Conservation (phyloP, 331 rosid genomes). For the Prunus yedoensis region DNA sequence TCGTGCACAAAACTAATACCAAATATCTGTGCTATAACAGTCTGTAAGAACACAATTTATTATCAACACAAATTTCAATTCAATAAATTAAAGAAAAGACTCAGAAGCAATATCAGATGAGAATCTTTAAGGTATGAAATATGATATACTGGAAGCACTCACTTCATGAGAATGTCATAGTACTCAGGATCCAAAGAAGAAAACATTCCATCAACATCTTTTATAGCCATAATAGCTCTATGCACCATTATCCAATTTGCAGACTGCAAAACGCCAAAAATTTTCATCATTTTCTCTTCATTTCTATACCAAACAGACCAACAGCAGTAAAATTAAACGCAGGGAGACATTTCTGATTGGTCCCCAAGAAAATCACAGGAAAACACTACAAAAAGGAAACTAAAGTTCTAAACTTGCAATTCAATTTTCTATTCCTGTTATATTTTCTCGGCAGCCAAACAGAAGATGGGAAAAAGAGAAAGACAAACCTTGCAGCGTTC, state of each 20-base stretch:
- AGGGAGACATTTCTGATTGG: not conserved
- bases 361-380: not conserved
- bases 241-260: slow-evolving; percentile 96
- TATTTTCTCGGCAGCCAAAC: not conserved
- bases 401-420: not conserved
- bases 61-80: not conserved
- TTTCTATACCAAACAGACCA: not conserved
- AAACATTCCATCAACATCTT: slow-evolving; percentile 92
- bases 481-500: slow-evolving; percentile 91
- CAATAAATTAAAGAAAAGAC: not conserved
- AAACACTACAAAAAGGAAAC: not conserved
- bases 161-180: slow-evolving; percentile 96
- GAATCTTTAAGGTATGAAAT: not conserved
- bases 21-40: not conserved
- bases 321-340: not conserved
- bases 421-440: not conserved
- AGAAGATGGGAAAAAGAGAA: not conserved
- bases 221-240: slow-evolving; percentile 93
- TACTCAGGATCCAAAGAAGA: slow-evolving; percentile 95
- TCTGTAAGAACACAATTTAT: not conserved
- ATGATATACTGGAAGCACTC: slow-evolving; percentile 15
- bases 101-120: too few relatives aligned
- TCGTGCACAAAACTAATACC: not conserved
- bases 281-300: slow-evolving; percentile 9
- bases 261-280: slow-evolving; percentile 47